Conservation (phyloP, 2,329 filamentous ascomycete species). For the Penicillium sp. region DNA sequence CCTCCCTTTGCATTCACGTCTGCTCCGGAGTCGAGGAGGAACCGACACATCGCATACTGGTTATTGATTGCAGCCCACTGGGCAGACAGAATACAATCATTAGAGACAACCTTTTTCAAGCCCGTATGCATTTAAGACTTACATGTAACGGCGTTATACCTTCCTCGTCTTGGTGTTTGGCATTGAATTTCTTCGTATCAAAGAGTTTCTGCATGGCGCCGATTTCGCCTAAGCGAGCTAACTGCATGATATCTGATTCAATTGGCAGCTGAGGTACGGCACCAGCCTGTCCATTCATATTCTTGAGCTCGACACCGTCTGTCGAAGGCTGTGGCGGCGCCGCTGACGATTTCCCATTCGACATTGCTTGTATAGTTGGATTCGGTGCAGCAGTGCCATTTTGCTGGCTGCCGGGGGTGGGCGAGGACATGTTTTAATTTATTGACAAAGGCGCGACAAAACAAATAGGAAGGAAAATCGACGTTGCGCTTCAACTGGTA, state of each 20-base stretch:
- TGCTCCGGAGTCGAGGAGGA: constrained; percentile 79
- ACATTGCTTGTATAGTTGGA: constrained; percentile 5
- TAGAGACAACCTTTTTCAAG: constrained; percentile 8
- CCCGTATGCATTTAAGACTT: background rate
- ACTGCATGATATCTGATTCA: constrained; percentile 89
- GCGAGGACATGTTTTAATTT: background rate
- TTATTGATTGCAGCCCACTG: constrained; percentile 99
- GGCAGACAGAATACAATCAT: constrained; percentile 16
- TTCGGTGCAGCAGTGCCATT: constrained; percentile 18
- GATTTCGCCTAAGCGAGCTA: constrained; percentile 84
- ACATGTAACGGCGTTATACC: constrained; percentile 96
- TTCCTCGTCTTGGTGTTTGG: constrained; percentile 80
- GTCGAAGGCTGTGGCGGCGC: constrained; percentile 31
- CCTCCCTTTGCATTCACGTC: constrained; percentile 94
- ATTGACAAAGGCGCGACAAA: background rate
- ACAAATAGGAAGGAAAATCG: background rate
- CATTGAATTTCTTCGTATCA: constrained; percentile 74
- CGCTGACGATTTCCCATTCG: constrained; percentile 27
- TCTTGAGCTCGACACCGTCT: constrained; percentile 38
- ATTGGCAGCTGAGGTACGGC: constrained; percentile 33
- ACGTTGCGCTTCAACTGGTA: background rate
- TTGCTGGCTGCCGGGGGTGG: constrained; percentile 2
- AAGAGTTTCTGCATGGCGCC: constrained; percentile 84
- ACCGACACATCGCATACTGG: constrained; percentile 95
- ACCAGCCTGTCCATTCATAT: constrained; percentile 20